Conservation (phyloP, 164 flowering plant species). For the Piper longum region DNA sequence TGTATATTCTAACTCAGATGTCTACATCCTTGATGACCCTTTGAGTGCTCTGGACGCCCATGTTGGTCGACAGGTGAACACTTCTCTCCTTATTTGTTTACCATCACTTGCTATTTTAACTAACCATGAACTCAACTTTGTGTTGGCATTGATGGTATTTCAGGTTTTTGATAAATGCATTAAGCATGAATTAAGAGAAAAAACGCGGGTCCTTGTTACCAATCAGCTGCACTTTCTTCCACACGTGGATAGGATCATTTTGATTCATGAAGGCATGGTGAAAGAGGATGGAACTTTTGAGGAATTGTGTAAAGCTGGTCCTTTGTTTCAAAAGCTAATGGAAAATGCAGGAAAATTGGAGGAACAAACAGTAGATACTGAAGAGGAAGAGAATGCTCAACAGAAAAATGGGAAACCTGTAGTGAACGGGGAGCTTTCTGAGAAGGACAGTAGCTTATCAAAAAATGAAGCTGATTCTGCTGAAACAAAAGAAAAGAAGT, state of each 20-base stretch:
- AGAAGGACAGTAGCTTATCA: constrained; percentile 13
- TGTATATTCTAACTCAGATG: constrained; percentile 86
- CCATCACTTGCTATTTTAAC: background rate
- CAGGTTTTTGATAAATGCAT: constrained; percentile 95
- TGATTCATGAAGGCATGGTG: constrained; percentile 86
- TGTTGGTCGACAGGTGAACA: constrained; percentile 79
- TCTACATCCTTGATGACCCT: constrained; percentile 95
- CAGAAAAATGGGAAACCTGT: constrained; percentile 21
- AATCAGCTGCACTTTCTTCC: constrained; percentile 98
- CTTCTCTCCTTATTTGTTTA: background rate
- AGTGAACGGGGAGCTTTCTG: constrained; percentile 33
- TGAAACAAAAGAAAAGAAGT: constrained; percentile 54
- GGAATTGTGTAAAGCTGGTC: constrained; percentile 61
- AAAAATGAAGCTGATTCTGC: constrained; percentile 19
- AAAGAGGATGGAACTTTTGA: constrained; percentile 98
- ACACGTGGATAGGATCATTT: constrained; percentile 73
- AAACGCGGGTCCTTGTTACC: constrained; percentile 91
- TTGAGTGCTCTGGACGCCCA: constrained; percentile 98
- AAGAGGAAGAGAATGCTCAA: constrained; percentile 24
- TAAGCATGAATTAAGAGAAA: constrained; percentile 66
- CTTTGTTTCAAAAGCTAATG: constrained; percentile 71
- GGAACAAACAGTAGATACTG: constrained; percentile 65
- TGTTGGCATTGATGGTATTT: background rate
- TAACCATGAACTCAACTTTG: background rate
- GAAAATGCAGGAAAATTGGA: constrained; percentile 99